Evolutionary conservation across 768 basidiomycete genomes (phyloP).

Genomic region (Grammothele lineata): DNA sequence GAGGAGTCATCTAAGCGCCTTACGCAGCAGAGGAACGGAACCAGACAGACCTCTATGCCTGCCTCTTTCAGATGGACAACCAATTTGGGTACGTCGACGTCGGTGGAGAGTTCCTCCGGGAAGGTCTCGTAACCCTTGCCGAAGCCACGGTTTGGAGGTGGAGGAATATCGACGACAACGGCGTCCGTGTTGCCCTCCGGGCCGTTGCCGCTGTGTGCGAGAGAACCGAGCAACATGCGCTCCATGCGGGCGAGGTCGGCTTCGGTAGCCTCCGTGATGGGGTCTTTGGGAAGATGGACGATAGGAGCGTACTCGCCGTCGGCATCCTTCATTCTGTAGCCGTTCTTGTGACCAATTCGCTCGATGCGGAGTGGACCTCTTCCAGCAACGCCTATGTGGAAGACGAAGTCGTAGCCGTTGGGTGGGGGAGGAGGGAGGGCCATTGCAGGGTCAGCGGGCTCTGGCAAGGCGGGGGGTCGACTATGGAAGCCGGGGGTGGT

Average conservation of each 20-base stretch:
- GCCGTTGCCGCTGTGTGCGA: not conserved
- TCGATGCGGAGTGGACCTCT: conserved; percentile 63
- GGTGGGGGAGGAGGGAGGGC: conserved; percentile 38
- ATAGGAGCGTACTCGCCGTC: conserved; percentile 50
- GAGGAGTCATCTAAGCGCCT: too few species aligned
- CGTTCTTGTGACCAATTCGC: conserved; percentile 56
- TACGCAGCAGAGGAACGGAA: not conserved
- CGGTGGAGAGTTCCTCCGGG: conserved; percentile 53
- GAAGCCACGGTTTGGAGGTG: conserved; percentile 25
- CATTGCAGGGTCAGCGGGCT: conserved; percentile 34
- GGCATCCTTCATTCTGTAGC: conserved; percentile 67
- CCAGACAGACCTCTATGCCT: conserved; percentile 40
- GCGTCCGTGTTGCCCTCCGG: not conserved
- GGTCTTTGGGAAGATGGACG: conserved; percentile 32
- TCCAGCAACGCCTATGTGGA: conserved; percentile 67
- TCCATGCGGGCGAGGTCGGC: conserved; percentile 33
- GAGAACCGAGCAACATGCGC: conserved; percentile 35
- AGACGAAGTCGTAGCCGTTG: conserved; percentile 62
- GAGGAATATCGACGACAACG: conserved; percentile 14
- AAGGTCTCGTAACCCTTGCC: conserved; percentile 47
- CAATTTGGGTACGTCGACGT: conserved; percentile 54
- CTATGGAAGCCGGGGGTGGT: conserved; percentile 55
- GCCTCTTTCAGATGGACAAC: conserved; percentile 50
- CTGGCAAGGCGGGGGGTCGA: conserved; percentile 48
- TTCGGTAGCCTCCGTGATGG: conserved; percentile 35